A percentile compares a stretch with the other conserved stretches of the same genome.
phyloP scores from a whole-genome alignment of 768 basidiomycete genomes.

The Boletus subcaerulescens region DNA sequence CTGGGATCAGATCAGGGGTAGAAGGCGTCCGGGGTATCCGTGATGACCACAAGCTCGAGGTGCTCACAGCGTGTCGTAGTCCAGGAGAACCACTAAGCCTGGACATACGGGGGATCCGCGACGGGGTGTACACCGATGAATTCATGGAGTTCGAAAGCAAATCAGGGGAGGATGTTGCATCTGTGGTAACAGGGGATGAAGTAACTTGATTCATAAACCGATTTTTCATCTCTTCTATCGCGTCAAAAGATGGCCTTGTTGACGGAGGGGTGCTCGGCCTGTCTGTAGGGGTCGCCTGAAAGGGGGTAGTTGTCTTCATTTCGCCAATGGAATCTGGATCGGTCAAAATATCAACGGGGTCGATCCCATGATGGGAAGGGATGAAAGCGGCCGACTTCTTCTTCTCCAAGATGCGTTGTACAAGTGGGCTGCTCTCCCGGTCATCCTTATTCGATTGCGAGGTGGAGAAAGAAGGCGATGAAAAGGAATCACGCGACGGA shows the following conservation, averaged over 20 bases:
- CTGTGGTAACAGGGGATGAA: constrained; percentile 25
- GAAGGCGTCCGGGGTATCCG: constrained; percentile 38
- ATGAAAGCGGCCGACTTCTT: constrained; percentile 14
- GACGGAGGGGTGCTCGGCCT: constrained; percentile 6
- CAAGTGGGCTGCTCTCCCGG: constrained; percentile 28
- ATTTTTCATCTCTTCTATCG: constrained; percentile 63
- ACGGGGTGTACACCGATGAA: constrained; percentile 13
- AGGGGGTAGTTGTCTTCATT: constrained; percentile 9
- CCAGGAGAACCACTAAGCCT: constrained; percentile 24
- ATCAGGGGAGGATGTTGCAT: constrained; percentile 13
- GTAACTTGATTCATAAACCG: constrained; percentile 42
- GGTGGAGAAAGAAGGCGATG: constrained; percentile 25
- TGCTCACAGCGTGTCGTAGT: constrained; percentile 26
- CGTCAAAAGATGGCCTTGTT: constrained; percentile 41
- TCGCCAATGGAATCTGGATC: constrained; percentile 9
- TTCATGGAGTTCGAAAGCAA: constrained; percentile 12
- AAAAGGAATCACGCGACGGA: constrained; percentile 30
- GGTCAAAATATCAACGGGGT: constrained; percentile 1
- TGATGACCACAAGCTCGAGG: constrained; percentile 27
- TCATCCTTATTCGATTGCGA: constrained; percentile 15
- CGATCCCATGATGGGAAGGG: constrained; percentile 3
- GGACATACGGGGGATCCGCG: constrained; percentile 32
- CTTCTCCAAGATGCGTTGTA: constrained; percentile 22
- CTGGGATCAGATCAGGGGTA: constrained; percentile 60
- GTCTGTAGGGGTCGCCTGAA: constrained; percentile 7